Percentiles rank a stretch among this genome's conserved stretches.
phyloP scores from a whole-genome alignment of 768 basidiomycete genomes.

The Tricholoma sp. region DNA sequence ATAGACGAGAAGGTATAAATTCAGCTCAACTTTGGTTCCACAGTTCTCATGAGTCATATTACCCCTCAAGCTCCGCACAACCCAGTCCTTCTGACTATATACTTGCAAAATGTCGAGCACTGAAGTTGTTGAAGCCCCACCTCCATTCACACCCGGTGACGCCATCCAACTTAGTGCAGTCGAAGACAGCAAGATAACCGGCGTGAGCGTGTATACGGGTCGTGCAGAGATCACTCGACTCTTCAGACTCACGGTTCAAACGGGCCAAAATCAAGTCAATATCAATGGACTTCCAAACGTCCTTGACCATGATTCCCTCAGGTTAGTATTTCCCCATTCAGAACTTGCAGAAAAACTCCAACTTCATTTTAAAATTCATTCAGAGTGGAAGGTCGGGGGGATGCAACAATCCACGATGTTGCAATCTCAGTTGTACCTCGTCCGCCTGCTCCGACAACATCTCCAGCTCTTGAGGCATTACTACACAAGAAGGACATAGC shows the following conservation, averaged over 20 bases:
- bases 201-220: constrained; percentile 36
- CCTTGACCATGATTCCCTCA: constrained; percentile 30
- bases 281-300: constrained; percentile 34
- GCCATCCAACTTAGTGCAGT: constrained; percentile 26
- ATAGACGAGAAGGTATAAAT: background rate
- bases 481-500: constrained; percentile 17
- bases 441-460: constrained; percentile 17
- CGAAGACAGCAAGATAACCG: constrained; percentile 30
- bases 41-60: background rate
- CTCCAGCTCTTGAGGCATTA: constrained; percentile 23
- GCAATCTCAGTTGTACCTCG: constrained; percentile 22
- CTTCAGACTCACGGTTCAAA: constrained; percentile 32
- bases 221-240: constrained; percentile 38
- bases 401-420: constrained; percentile 43
- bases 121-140: background rate
- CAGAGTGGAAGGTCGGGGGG: constrained; percentile 42
- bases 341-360: background rate
- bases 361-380: background rate
- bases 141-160: constrained; percentile 16
- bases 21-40: background rate
- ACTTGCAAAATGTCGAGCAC: background rate
- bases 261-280: constrained; percentile 36
- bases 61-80: background rate
- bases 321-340: background rate
- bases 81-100: background rate